Base-by-base conservation (phyloP, 805 yeast genomes). In the Saccharomycopsis javanensis region DNA sequence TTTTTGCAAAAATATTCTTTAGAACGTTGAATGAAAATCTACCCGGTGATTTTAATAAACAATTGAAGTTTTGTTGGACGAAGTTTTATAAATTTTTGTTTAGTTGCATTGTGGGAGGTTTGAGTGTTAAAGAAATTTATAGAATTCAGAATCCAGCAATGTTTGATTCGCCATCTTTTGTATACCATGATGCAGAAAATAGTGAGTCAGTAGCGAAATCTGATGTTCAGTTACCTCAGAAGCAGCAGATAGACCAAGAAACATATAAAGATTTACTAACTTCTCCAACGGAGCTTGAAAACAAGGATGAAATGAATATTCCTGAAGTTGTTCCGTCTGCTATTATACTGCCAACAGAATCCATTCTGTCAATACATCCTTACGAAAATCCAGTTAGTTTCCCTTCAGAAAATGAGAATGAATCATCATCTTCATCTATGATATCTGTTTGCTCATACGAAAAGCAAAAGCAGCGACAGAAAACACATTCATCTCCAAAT, bases 51-150 rank as follows among this genome's bases (percentile, higher is more conserved):
- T 60, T 60, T 31, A 23, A 35, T 38, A n/a, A 30, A 15, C 57
- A 57, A 27, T 53, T 60, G 25, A 55, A 57, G 34, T 51, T 42
- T 6, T 48, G 55, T 28, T 60, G 62, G 62, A 51, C 33, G 15
- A 57, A 60, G 37, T 60, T 55, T 38, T 60, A 60, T 37, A 45
- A 50, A 30, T 57, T 55, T 30, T 53, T 60, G 37, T 60, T 60
- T 42, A 57, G 62, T 25, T 60, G 60, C 46, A 55, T 60, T 42
- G 62, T 57, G 28, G 62, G 62, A 30, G 62, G 62, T 10, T 53
- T 57, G n/a, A 55, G 20, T 20, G 16, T 16, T 3, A 27, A 35
- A 11, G 59, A 56, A 13, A 45, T 45, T n/a, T 27, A 15, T 28
- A 56, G 27, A 28, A 27, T 54, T 16, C 18, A 34, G 18, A 7